Evolutionary conservation across 2,329 filamentous ascomycete species (phyloP).

Genomic region (Ceratocystis cacaofunesta): DNA sequence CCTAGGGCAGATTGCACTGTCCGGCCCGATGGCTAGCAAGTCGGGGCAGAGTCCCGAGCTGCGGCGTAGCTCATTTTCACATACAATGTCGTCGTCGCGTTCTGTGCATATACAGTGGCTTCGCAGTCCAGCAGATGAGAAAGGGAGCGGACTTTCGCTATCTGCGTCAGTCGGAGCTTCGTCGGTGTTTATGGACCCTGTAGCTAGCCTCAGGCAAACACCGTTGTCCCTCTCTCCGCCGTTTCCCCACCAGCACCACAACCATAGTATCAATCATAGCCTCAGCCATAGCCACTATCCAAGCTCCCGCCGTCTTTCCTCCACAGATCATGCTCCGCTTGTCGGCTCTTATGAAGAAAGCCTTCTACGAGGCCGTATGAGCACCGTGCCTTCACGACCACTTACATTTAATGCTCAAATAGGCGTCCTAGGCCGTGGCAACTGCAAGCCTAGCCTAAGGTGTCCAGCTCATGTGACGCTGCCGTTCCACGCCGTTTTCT

Average conservation of each 20-base stretch:
- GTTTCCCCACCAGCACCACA: not conserved
- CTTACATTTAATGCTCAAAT: constrained; percentile 91
- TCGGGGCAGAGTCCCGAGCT: not conserved
- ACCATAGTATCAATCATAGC: not conserved
- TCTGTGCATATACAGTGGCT: constrained; percentile 33
- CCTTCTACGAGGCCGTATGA: constrained; percentile 89
- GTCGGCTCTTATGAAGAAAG: constrained; percentile 97
- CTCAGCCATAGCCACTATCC: constrained; percentile 31
- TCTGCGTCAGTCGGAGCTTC: not conserved
- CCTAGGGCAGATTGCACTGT: constrained; percentile 3
- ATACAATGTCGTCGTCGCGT: constrained; percentile 61
- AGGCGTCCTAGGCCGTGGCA: constrained; percentile 75
- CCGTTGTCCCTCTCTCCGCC: not conserved
- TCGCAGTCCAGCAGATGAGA: not conserved
- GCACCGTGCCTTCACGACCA: constrained; percentile 82
- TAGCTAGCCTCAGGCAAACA: not conserved
- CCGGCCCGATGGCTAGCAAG: constrained; percentile 28
- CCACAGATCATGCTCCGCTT: constrained; percentile 70
- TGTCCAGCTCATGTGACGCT: constrained; percentile 85
- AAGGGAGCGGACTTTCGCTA: not conserved
- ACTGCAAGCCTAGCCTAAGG: constrained; percentile 69
- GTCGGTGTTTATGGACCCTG: not conserved
- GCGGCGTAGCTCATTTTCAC: constrained; percentile 29
- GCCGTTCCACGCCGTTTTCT: constrained; percentile 88
- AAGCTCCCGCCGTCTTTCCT: constrained; percentile 56